Percentiles rank a stretch among this genome's conserved stretches.
These are phyloP conservation scores for Candida maris DNA, from an alignment of 805 yeast species.

Conservation along the genomic window DNA sequence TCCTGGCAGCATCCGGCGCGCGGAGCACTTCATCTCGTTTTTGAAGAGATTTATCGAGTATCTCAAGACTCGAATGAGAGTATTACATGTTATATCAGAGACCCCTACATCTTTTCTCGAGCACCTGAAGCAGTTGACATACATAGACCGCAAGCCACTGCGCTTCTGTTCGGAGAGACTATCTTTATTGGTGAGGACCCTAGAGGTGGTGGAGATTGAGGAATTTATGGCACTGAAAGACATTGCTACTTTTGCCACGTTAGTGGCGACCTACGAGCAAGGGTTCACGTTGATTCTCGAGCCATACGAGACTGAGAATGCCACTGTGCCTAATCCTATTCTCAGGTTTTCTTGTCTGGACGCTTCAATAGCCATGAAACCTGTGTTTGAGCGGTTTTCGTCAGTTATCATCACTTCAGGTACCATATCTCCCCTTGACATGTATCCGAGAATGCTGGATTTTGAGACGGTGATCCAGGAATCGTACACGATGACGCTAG, in stretches of 20 bases:
- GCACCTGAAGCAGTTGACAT: conserved; percentile 89
- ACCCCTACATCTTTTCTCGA: conserved; percentile 91
- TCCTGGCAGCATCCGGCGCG: conserved; percentile 96
- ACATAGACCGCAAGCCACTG: conserved; percentile 87
- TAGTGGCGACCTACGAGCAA: conserved; percentile 89
- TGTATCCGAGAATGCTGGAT: conserved; percentile 96
- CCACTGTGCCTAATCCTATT: conserved; percentile 95
- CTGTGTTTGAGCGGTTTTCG: conserved; percentile 88
- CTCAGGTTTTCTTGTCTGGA: conserved; percentile 91
- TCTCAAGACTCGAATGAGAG: conserved; percentile 95
- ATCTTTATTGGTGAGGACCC: conserved; percentile 81
- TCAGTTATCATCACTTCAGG: conserved; percentile 96
- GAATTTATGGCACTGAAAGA: conserved; percentile 92
- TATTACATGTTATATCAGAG: conserved; percentile 94
- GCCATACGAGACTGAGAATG: conserved; percentile 91
- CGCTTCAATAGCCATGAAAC: conserved; percentile 97
- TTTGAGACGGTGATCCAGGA: conserved; percentile 92
- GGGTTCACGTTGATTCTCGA: conserved; percentile 91
- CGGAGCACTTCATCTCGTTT: conserved; percentile 94
- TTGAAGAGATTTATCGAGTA: conserved; percentile 91
- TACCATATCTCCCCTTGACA: conserved; percentile 95
- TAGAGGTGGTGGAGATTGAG: conserved; percentile 84
- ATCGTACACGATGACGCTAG: conserved; percentile 93
- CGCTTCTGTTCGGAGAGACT: conserved; percentile 89
- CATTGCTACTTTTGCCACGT: conserved; percentile 93